phyloP scores from a whole-genome alignment of 768 basidiomycete genomes.

The Russula griseocarnosa region DNA sequence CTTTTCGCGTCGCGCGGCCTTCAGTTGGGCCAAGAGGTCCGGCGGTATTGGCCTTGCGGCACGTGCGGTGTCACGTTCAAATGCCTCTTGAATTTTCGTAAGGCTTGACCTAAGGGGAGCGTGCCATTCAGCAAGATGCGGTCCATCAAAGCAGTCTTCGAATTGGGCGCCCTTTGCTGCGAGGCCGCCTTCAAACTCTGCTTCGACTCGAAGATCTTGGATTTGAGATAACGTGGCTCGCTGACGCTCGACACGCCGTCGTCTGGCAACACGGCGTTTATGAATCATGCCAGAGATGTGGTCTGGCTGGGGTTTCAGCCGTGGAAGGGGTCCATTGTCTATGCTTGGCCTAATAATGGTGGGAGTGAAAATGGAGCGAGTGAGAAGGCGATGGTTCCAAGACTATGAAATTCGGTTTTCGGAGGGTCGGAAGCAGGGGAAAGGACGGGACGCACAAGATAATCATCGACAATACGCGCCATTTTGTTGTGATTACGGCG shows the following conservation, averaged over 20 bases:
- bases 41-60: constrained; percentile 43
- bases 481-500: constrained; percentile 49
- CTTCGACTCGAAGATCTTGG: constrained; percentile 39
- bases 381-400: constrained; percentile 51
- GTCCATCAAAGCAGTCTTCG: constrained; percentile 29
- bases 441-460: constrained; percentile 43
- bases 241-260: constrained; percentile 42
- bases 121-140: constrained; percentile 33
- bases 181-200: constrained; percentile 38
- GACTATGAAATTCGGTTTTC: constrained; percentile 39
- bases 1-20: constrained; percentile 56
- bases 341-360: constrained; percentile 59
- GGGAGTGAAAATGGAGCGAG: constrained; percentile 69
- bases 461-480: constrained; percentile 45
- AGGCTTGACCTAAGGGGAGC: constrained; percentile 37
- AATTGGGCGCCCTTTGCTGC: constrained; percentile 16
- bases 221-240: constrained; percentile 36
- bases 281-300: constrained; percentile 69
- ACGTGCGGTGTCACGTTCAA: constrained; percentile 44
- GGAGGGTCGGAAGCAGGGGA: background rate
- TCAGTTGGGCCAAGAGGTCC: constrained; percentile 46
- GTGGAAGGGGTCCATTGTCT: constrained; percentile 68
- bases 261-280: constrained; percentile 43
- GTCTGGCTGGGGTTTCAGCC: constrained; percentile 73
- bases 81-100: constrained; percentile 35